These are phyloP conservation scores for Spencermartinsiella ligniputridi DNA, from an alignment of 1,139 yeast species.

Conservation along the genomic window DNA sequence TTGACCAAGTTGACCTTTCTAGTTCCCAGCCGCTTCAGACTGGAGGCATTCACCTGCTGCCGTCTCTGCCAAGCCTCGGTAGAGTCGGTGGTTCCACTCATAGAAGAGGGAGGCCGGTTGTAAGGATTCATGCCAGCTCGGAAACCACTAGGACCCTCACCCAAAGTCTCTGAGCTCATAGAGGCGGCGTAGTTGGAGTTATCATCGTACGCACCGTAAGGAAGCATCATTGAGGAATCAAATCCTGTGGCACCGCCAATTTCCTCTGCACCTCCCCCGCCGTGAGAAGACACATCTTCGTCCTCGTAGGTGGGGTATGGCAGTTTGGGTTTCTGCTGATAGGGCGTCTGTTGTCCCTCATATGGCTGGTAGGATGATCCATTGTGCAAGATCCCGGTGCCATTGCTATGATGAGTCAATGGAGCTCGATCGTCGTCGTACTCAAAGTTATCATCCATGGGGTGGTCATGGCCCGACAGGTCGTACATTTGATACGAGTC, in stretches of 20 bases:
- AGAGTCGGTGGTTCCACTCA: constrained; percentile 19
- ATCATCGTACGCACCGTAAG: constrained; percentile 6
- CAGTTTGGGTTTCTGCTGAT: constrained; percentile 6
- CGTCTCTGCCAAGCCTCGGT: constrained; percentile 24
- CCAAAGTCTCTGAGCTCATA: constrained; percentile 11
- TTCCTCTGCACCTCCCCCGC: constrained; percentile 20
- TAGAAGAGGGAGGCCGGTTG: constrained; percentile 18
- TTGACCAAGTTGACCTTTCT: constrained; percentile 60
- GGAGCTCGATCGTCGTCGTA: constrained; percentile 22
- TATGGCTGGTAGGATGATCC: constrained; percentile 1
- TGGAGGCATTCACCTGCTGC: constrained; percentile 18
- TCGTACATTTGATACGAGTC: constrained; percentile 24
- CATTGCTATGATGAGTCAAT: constrained; percentile 13
- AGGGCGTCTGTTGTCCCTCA: constrained; percentile 1
- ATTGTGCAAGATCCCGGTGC: not conserved
- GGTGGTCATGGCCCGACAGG: constrained; percentile 17
- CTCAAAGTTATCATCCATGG: constrained; percentile 18
- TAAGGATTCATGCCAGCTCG: constrained; percentile 7
- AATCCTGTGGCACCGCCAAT: constrained; percentile 29
- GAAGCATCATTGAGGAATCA: constrained; percentile 11
- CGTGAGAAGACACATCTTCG: constrained; percentile 15
- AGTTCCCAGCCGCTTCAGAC: constrained; percentile 33
- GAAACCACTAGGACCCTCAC: not conserved
- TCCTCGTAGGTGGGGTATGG: constrained; percentile 25
- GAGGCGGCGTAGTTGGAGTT: not conserved